Base-by-base conservation (phyloP, 768 basidiomycete species). In the Lentinula guzmanii region DNA sequence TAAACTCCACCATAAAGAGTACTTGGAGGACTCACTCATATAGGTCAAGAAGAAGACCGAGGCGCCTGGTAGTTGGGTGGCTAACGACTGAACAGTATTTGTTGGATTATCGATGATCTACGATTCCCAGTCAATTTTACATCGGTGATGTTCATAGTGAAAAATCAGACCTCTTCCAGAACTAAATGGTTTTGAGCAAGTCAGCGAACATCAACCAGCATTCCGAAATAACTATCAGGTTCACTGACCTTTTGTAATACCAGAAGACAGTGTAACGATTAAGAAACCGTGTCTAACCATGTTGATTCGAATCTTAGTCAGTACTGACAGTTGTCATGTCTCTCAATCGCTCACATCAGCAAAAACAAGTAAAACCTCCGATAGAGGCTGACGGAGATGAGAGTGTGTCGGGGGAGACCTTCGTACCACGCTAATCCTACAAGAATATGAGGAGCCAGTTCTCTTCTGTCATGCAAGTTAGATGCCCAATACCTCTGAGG, bases 361-460 rank as follows among this genome's bases (percentile, higher is more conserved):
- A 88, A 76, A 72, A 89, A 88, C 62, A 87, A 65, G 70, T 84
- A 88, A 70, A 83, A 90, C n/a, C 90, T 79, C 10, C 80, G 81
- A 76, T 89, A 90, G 33, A 91, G 79, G 68, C 84, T 85, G 61
- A 88, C 75, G 50, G 87, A 86, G n/a, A 91, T 82, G 21, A 84
- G 74, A 0, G 86, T 87, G 62, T 82, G 82, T 42, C 84, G 79
- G 0, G 89, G 88, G 52, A 87, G 87, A 51, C 87, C 87, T 69
- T 90, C 84, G 65, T 87, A 86, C 75, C 82, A 82, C 18, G 87
- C 85, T 11, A 89, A 71, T 15, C 71, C 86, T 74, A 56, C 18
- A 31, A 33, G 42, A 6, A 21, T n/a, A 21, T 5, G 41, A 46
- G 74, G 64, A 59, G 58, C 2, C 5, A 35, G 4, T 11, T 46